Conservation (phyloP, 2,329 filamentous ascomycete species). For the Clarireedia paspali region DNA sequence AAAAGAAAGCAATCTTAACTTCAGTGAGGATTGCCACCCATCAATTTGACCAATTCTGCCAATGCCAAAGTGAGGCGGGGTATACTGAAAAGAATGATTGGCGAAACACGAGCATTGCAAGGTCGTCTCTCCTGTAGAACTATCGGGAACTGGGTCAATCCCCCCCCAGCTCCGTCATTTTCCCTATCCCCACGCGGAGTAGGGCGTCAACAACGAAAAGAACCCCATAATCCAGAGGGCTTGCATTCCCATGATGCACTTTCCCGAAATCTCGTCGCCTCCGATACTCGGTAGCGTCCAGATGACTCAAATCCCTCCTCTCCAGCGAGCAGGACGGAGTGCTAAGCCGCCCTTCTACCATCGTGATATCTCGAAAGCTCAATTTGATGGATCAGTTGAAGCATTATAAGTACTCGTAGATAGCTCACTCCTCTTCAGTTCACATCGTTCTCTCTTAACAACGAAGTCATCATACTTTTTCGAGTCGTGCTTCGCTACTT, state of each 20-base stretch:
- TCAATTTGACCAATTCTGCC: neutral
- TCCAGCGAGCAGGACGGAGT: neutral
- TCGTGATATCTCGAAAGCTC: neutral
- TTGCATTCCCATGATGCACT: neutral
- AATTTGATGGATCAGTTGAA: neutral
- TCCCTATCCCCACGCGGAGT: neutral
- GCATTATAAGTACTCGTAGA: too few species aligned
- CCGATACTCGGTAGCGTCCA: neutral
- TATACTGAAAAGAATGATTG: neutral
- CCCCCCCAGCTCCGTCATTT: neutral
- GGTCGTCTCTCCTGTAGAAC: neutral
- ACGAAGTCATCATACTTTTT: neutral
- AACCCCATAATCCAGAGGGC: neutral
- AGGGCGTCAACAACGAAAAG: neutral
- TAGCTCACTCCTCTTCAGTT: too few species aligned
- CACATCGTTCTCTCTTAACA: neutral
- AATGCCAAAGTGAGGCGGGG: neutral
- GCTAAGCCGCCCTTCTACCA: constrained; percentile 1
- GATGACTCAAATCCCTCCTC: neutral
- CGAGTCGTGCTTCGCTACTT: neutral
- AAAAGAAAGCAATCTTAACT: neutral
- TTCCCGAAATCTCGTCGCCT: neutral
- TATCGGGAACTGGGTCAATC: neutral
- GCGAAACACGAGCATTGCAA: neutral
- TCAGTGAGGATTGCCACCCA: neutral